phyloP scores from a whole-genome alignment of 352 stramenopile species.

The Thraustochytrium sp. region DNA sequence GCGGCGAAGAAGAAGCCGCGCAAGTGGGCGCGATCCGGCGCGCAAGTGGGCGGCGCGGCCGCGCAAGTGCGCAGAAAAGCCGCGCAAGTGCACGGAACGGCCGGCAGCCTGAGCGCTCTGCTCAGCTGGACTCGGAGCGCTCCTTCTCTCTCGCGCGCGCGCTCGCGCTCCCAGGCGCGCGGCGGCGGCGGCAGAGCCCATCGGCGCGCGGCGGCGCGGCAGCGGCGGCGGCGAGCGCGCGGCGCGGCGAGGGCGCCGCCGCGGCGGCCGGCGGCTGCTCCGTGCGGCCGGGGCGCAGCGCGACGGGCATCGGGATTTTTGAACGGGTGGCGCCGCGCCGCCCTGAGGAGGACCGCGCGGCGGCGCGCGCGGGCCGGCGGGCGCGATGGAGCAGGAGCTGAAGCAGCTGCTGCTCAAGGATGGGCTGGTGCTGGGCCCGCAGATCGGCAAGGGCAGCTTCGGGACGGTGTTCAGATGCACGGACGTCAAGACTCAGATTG shows the following conservation, averaged over 20 bases:
- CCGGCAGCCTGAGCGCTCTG: no score
- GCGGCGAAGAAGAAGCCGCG: no score
- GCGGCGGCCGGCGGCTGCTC: background rate
- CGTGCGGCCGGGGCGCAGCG: background rate
- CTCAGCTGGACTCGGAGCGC: background rate
- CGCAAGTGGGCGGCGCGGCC: no score
- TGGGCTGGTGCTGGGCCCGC: slow-evolving; percentile 37
- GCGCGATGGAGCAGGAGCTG: slow-evolving; percentile 25
- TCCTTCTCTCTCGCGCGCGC: background rate
- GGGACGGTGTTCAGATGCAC: slow-evolving; percentile 49
- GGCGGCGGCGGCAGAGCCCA: background rate
- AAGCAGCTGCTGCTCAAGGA: slow-evolving; percentile 42
- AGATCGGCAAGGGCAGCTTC: slow-evolving; percentile 54
- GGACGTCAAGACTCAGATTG: slow-evolving; percentile 40
- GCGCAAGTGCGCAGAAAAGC: no score
- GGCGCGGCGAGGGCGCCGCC: background rate
- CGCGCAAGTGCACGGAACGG: no score
- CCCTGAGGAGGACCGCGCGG: no score
- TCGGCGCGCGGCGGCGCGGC: background rate
- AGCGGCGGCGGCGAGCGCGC: background rate
- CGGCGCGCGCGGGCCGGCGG: no score
- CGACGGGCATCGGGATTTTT: background rate
- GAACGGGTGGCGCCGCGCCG: background rate
- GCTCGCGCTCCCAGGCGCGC: background rate
- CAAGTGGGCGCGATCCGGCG: no score